Percentiles rank a stretch among this genome's conserved stretches.
Conservation (phyloP, 108 stramenopile species). For the Aurantiochytrium sp. region DNA sequence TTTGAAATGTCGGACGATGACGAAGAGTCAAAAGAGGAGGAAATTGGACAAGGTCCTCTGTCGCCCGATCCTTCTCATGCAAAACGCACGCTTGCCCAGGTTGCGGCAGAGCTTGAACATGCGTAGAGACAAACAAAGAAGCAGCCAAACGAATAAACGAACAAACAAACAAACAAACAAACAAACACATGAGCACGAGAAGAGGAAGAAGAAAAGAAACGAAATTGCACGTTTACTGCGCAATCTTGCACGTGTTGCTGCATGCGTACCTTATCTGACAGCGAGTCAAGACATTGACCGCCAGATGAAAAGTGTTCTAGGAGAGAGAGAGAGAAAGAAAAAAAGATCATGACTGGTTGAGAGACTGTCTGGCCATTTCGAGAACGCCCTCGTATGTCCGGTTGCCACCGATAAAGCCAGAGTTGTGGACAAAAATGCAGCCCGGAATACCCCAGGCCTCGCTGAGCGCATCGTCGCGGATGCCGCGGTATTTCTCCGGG, state of each 20-base stretch:
- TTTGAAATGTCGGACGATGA: background rate
- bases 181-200: no score
- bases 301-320: no score
- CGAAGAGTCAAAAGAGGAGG: background rate
- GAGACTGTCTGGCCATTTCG: constrained; percentile 64
- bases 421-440: constrained; percentile 83
- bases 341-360: background rate
- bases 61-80: background rate
- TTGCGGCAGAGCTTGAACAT: background rate
- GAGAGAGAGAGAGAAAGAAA: no score
- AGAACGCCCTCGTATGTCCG: constrained; percentile 80
- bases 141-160: no score
- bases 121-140: no score
- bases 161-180: no score
- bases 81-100: background rate
- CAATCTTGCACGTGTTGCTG: no score
- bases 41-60: background rate
- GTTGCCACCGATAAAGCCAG: constrained; percentile 97
- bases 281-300: no score
- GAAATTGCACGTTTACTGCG: no score
- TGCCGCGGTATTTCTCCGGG: constrained; percentile 85
- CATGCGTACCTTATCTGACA: no score
- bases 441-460: constrained; percentile 69
- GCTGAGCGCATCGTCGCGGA: constrained; percentile 76
- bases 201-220: no score